Base-by-base conservation (phyloP, 2,329 filamentous ascomycete genomes). In the Pseudomassariella vexata region DNA sequence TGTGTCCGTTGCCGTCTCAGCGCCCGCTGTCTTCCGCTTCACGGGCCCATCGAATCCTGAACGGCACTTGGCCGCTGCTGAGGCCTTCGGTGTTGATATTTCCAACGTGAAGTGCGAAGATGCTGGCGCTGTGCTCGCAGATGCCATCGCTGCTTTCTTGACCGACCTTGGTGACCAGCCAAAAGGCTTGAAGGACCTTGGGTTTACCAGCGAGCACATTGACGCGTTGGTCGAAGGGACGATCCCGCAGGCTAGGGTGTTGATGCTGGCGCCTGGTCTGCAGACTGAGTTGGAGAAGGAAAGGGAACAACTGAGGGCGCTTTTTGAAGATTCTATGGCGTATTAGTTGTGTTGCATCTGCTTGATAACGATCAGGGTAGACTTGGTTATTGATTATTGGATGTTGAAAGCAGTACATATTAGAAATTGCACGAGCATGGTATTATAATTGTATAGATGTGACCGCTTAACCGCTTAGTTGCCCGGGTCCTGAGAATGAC, bases 11-110 rank as follows among this genome's bases (percentile, higher is more conserved):
- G 92, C 89, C 3, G 90, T 96, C 6, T 90, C 87, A 0, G 87
- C 90, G 0, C 90, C 92, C 0, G 85, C 90, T 1, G 90, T 96
- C 2, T 98, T 96, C 73, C 79, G 77, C 19, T 96, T 96, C 62
- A 98, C 90, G 0, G 90, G 73, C 0, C 73, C 90, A 1, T 92
- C 85, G 2, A 96, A 96, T 53, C 92, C 92, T 0, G 87, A 95
- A 32, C 79, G 92, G 8, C 92, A 98, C 63, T 65, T 98, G 21
- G 78, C 80, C 5, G 92, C 90, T 0, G 90, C 92, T 0, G 88
- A 95, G 56, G 79, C 75, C 0, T 96, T 98, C 45, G 92, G 90
- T 3, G 84, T 94, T 2, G 92, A 98, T 50, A 77, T 94, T 30
- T 82, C 76, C 25, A 84, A 88, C 31, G 87, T 94, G 12, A 94